Evolutionary conservation across 164 flowering plant genomes (phyloP).

Genomic region (Liriodendron chinense): DNA sequence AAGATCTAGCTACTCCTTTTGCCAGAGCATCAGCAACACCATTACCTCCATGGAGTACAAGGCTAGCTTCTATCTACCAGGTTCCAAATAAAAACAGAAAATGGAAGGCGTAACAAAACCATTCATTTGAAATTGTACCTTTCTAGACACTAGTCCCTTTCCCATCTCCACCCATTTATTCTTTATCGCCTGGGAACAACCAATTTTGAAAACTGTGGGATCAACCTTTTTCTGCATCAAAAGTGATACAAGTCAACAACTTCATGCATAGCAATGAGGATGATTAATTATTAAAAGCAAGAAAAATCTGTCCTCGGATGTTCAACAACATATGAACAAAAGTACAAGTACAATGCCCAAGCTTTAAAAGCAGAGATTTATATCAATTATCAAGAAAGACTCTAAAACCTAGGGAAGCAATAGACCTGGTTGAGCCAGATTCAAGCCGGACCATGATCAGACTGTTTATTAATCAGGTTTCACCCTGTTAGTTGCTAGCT

Average conservation of each 20-base stretch:
- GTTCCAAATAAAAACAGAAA: neutral
- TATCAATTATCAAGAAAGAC: neutral
- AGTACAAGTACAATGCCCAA: neutral
- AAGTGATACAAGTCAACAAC: neutral
- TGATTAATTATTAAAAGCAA: neutral
- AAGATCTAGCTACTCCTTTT: neutral
- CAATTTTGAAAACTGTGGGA: slow-evolving; percentile 57
- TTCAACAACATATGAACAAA: neutral
- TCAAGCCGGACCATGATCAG: too few relatives aligned
- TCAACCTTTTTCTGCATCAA: slow-evolving; percentile 67
- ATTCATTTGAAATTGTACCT: slow-evolving; percentile 38
- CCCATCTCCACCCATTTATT: slow-evolving; percentile 91
- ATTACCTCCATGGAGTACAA: neutral
- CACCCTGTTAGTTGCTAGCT: too few relatives aligned
- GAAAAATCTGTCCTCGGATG: neutral
- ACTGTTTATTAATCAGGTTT: too few relatives aligned
- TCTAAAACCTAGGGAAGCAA: too few relatives aligned
- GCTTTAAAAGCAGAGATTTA: neutral
- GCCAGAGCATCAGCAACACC: neutral
- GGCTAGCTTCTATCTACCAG: neutral
- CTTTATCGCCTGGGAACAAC: slow-evolving; percentile 63
- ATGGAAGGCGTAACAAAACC: neutral
- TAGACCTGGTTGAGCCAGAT: too few relatives aligned
- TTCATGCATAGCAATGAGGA: neutral
- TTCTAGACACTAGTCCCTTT: slow-evolving; percentile 57